Evolutionary conservation across 2,329 filamentous ascomycete species (phyloP).

Genomic region (Xylariaceae sp.): DNA sequence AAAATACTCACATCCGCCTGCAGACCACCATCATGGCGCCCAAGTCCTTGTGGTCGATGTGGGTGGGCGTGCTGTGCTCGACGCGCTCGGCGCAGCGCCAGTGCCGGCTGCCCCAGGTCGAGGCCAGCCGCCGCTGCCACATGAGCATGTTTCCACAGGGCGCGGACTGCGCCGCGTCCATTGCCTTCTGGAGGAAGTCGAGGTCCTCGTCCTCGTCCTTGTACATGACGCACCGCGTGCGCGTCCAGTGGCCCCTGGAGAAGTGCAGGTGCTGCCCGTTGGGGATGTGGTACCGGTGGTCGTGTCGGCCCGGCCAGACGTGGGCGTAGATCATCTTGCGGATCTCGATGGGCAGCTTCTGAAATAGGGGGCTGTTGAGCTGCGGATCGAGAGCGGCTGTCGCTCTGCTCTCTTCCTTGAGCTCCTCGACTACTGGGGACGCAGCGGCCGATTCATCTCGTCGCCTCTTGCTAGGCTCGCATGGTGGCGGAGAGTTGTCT

Average conservation of each 20-base stretch:
- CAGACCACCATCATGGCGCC: constrained; percentile 22
- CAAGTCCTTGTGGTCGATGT: constrained; percentile 19
- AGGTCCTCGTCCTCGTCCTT: constrained; percentile 18
- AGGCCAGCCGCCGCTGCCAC: constrained; percentile 22
- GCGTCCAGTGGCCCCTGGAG: constrained; percentile 20
- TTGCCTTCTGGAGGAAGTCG: constrained; percentile 20
- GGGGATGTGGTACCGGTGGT: constrained; percentile 19
- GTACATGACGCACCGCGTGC: constrained; percentile 22
- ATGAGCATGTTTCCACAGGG: constrained; percentile 14
- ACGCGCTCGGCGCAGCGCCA: constrained; percentile 25
- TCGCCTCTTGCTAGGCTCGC: constrained; percentile 2
- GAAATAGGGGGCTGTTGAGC: constrained; percentile 21
- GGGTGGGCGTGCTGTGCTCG: constrained; percentile 12
- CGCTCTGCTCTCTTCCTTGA: not conserved
- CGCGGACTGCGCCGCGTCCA: constrained; percentile 17
- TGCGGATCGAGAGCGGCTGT: constrained; percentile 12
- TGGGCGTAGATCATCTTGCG: constrained; percentile 24
- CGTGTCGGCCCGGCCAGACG: constrained; percentile 17
- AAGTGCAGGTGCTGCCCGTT: constrained; percentile 22
- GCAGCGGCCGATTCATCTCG: not conserved
- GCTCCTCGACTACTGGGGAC: not conserved
- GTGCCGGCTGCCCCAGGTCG: constrained; percentile 25
- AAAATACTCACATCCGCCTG: constrained; percentile 23
- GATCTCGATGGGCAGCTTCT: constrained; percentile 26
- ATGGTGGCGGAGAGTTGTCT: constrained; percentile 6